These are phyloP conservation scores for Sphaceloma murrayae DNA, from an alignment of 2,329 filamentous ascomycete species.

Conservation along the genomic window DNA sequence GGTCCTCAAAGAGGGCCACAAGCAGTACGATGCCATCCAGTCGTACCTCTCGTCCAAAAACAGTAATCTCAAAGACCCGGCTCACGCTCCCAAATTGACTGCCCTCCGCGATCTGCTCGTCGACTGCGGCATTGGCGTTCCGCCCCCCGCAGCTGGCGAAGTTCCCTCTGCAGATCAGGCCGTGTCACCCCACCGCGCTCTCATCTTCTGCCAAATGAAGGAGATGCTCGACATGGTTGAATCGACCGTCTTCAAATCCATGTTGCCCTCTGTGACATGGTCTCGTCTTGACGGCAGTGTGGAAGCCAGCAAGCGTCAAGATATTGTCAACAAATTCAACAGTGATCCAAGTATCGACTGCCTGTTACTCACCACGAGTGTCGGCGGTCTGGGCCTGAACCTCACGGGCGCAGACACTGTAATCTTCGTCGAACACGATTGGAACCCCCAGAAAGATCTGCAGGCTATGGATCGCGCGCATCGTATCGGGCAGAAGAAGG, in stretches of 20 bases:
- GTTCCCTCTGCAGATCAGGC: constrained; percentile 58
- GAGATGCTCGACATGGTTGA: constrained; percentile 99
- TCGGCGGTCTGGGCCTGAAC: constrained; percentile 89
- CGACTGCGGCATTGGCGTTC: constrained; percentile 91
- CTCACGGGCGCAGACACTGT: constrained; percentile 95
- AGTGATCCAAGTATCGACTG: constrained; percentile 95
- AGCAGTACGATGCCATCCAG: constrained; percentile 81
- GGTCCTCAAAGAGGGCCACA: constrained; percentile 89
- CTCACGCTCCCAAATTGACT: constrained; percentile 84
- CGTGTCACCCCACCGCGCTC: constrained; percentile 88
- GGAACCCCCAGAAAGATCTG: constrained; percentile 97
- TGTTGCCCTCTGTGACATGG: constrained; percentile 88
- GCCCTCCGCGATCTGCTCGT: constrained; percentile 87
- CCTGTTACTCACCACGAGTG: constrained; percentile 83
- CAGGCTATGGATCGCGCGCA: constrained; percentile 99
- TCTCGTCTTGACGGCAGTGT: constrained; percentile 90
- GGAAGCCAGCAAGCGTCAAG: constrained; percentile 85
- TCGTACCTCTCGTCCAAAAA: constrained; percentile 67
- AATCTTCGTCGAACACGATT: constrained; percentile 98
- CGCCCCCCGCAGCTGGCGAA: constrained; percentile 39
- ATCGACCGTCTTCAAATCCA: constrained; percentile 76
- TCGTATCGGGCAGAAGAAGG: constrained; percentile 98
- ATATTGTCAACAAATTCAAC: constrained; percentile 98
- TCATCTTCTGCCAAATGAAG: constrained; percentile 99
- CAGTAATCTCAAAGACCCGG: constrained; percentile 71